Percentiles rank a stretch among this genome's conserved stretches.
Conservation (phyloP, 441 rosid species). For the Populus tomentosa region DNA sequence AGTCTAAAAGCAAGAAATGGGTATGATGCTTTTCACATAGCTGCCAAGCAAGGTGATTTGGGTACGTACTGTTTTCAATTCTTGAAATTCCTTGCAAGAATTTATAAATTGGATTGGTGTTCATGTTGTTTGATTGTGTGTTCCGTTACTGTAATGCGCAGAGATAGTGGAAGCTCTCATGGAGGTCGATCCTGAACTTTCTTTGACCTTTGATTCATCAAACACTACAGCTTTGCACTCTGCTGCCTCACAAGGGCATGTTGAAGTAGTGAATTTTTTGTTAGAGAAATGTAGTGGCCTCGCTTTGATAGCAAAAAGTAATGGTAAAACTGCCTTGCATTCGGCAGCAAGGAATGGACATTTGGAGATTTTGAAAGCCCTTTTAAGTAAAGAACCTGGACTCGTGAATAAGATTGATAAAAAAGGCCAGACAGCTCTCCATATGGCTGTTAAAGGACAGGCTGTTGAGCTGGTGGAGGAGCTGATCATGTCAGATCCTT, state of each 20-base stretch:
- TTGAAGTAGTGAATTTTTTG: slow-evolving; percentile 55
- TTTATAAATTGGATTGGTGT: background rate
- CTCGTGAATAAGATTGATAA: slow-evolving; percentile 55
- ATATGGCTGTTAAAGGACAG: slow-evolving; percentile 95
- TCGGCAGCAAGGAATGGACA: slow-evolving; percentile 89
- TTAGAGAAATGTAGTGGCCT: slow-evolving; percentile 54
- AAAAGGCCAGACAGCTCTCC: slow-evolving; percentile 92
- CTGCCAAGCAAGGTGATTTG: slow-evolving; percentile 75
- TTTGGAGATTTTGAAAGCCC: slow-evolving; percentile 59
- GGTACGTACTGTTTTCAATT: slow-evolving; percentile 34
- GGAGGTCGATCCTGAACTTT: slow-evolving; percentile 54
- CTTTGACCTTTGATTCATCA: slow-evolving; percentile 73
- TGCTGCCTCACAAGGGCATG: slow-evolving; percentile 82
- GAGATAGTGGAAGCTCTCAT: slow-evolving; percentile 56
- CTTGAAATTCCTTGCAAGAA: background rate
- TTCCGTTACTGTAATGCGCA: slow-evolving; percentile 29
- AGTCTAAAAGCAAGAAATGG: slow-evolving; percentile 65
- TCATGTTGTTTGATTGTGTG: background rate
- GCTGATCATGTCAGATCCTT: slow-evolving; percentile 50
- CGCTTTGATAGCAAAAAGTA: slow-evolving; percentile 67
- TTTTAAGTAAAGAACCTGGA: slow-evolving; percentile 56
- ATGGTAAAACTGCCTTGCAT: slow-evolving; percentile 78
- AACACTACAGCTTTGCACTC: slow-evolving; percentile 81
- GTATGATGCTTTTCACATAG: slow-evolving; percentile 76
- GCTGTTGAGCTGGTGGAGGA: slow-evolving; percentile 56